Evolutionary conservation across 495 filamentous ascomycete species (phyloP), one percentile per base, ranked within the genome.

Genomic region (Achaetomiella virescens): DNA sequence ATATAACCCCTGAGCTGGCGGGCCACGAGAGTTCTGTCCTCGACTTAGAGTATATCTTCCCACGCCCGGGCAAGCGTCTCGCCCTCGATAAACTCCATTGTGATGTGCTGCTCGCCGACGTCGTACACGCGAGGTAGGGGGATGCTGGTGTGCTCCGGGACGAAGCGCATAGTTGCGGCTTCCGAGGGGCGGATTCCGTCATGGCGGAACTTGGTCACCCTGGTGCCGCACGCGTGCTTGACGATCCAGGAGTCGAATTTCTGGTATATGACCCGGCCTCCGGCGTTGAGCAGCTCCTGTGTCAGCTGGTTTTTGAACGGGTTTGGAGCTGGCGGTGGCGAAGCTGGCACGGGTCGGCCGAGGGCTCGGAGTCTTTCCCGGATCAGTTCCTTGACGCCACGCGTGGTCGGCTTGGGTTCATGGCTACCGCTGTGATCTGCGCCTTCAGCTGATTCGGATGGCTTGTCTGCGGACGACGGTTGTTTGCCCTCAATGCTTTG

Each of bases 161-260:
- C 33, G 14, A 50, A 50, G 33, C 48, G 35, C 33, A 50, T 50
- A 3, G 35, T 33, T n/a, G 37, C 48, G 33, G n/a, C 33, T 18
- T 50, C 48, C 18, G 33, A 10, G 21, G 20, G 48, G 3, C 12
- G 18, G 33, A 40, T 24, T 7, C 21, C 20, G 11, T 0, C 0
- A 6, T 2, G 12, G 14, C 10, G 4, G 33, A 38, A 38, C 48
- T 40, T 50, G 18, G 48, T 50, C 12, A 50, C 21, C 20, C 14
- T 15, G 12, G 48, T 50, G 36, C 20, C 48, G 15, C 48, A 50
- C 3, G 21, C 48, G 21, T 50, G 48, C 35, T 50, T 50, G 35
- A 50, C 10, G 12, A 50, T 6, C 20, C 48, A 50, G 31, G 17
- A 21, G 35, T 0, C 2, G 2, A 17, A 10, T 3, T 29, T 20